Evolutionary conservation across 305 asterid species (phyloP).

Genomic region (Rubia balearica): DNA sequence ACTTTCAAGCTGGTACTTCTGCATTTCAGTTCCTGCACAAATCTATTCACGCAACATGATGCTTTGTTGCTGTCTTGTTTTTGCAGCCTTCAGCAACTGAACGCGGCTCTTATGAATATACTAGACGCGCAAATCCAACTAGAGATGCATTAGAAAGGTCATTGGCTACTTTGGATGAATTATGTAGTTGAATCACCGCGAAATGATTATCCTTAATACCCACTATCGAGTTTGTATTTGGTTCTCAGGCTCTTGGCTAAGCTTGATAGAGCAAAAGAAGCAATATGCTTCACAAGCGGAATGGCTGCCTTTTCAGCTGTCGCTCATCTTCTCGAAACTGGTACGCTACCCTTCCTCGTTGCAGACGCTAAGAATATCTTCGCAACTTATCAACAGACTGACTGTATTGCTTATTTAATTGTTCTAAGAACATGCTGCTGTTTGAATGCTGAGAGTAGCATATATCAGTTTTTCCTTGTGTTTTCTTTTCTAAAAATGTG

Average conservation of each 20-base stretch:
- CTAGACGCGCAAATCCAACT: conserved; percentile 95
- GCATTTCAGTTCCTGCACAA: not conserved
- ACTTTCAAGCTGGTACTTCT: conserved; percentile 86
- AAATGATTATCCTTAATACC: not conserved
- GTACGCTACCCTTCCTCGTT: conserved; percentile 28
- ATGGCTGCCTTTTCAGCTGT: conserved; percentile 93
- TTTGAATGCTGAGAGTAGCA: not conserved
- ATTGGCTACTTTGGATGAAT: conserved; percentile 19
- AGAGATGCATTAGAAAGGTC: conserved; percentile 82
- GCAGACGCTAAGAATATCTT: not conserved
- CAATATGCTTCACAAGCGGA: conserved; percentile 89
- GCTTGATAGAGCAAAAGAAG: conserved; percentile 83
- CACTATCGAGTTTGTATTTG: conserved; percentile 15
- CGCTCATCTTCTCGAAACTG: conserved; percentile 64
- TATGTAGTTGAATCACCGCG: conserved; percentile 13
- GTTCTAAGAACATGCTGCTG: not conserved
- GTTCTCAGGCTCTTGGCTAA: conserved; percentile 64
- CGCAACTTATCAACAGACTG: not conserved
- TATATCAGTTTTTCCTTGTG: not conserved
- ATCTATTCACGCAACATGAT: not conserved
- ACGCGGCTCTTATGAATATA: conserved; percentile 65
- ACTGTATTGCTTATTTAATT: no score
- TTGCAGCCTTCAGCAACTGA: conserved; percentile 83
- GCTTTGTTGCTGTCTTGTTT: conserved; percentile 3
- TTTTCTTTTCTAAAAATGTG: not conserved